Percentiles rank a stretch among this genome's conserved stretches.
Conservation (phyloP, 371 early-diverging fungal genomes). For the Phascolomyces articulosus region DNA sequence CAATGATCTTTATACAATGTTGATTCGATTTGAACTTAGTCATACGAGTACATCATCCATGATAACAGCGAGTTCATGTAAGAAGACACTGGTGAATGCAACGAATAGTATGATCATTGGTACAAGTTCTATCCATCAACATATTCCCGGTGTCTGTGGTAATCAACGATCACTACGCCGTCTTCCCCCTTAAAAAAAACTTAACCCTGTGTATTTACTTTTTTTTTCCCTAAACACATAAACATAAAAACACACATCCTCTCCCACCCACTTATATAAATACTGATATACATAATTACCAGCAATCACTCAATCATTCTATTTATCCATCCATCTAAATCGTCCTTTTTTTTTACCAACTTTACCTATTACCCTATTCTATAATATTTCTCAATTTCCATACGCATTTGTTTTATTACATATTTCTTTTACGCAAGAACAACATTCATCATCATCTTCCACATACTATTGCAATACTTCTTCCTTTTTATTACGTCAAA, state of each 20-base stretch:
- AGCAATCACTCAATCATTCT: no score
- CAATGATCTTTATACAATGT: constrained; percentile 4
- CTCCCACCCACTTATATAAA: no score
- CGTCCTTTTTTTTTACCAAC: no score
- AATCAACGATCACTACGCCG: neutral
- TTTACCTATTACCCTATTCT: no score
- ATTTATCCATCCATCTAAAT: no score
- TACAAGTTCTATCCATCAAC: neutral
- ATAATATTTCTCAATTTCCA: no score
- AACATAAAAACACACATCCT: no score
- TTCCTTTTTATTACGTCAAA: no score
- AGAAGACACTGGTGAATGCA: neutral
- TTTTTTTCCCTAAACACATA: neutral
- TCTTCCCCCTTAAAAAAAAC: neutral
- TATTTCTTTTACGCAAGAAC: neutral
- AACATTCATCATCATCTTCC: neutral
- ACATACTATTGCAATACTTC: no score
- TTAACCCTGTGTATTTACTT: neutral
- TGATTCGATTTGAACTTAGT: constrained; percentile 2
- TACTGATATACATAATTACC: no score
- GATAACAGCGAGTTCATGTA: neutral
- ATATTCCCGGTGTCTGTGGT: neutral
- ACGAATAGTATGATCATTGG: neutral
- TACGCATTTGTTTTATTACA: no score
- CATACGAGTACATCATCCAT: no score